Conservation (phyloP, 2,329 filamentous ascomycete species). For the Exophiala aquamarina region DNA sequence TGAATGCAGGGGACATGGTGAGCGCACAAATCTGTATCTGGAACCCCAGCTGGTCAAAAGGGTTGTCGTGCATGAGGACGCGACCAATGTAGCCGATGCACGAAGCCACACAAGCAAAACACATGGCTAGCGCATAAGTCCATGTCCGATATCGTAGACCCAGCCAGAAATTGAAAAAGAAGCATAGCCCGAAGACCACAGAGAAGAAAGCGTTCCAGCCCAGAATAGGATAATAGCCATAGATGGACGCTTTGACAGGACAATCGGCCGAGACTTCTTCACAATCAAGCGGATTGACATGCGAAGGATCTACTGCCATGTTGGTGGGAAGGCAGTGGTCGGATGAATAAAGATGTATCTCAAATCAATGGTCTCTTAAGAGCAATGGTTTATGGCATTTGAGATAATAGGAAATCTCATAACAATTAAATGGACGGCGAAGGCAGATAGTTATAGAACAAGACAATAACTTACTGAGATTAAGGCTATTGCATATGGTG, state of each 20-base stretch:
- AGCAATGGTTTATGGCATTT: no score
- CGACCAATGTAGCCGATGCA: constrained; percentile 57
- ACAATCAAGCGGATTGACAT: constrained; percentile 20
- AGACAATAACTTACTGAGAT: no score
- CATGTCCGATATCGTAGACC: constrained; percentile 54
- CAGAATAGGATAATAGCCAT: constrained; percentile 54
- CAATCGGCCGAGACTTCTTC: constrained; percentile 37
- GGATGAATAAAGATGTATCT: no score
- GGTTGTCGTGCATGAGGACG: constrained; percentile 54
- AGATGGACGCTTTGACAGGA: constrained; percentile 48
- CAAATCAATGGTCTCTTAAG: no score
- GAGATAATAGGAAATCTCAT: no score
- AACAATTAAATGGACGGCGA: no score
- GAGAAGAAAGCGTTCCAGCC: constrained; percentile 54
- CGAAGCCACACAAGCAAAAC: constrained; percentile 44
- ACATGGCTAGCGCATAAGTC: constrained; percentile 52
- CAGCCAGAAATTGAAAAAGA: constrained; percentile 49
- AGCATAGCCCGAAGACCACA: constrained; percentile 49
- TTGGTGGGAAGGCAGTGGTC: background rate
- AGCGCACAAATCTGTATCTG: constrained; percentile 52
- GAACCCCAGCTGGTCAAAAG: constrained; percentile 50
- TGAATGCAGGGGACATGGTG: constrained; percentile 57
- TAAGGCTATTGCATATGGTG: no score
- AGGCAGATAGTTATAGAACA: no score
- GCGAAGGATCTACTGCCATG: constrained; percentile 12